Evolutionary conservation across 805 yeast species (phyloP), one percentile per base, ranked within the genome.

Genomic region (Kodamaea jinghongensis): DNA sequence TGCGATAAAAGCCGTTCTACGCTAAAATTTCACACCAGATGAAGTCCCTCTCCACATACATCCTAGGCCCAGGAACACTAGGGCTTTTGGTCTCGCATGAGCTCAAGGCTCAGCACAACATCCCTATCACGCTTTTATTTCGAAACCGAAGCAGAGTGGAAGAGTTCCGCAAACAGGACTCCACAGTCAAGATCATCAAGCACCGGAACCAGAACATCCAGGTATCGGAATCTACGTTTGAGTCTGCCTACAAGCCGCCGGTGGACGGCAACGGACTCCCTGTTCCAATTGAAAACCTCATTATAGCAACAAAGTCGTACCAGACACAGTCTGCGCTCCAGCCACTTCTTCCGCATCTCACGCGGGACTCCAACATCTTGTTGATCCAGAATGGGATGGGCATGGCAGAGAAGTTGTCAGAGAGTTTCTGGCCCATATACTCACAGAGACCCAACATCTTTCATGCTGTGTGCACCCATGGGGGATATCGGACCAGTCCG

Each of bases 371-470:
- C 1, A 79, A 78, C 41, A 58, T 89, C 2, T 47, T 90, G 32
- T 58, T 90, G 15, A 50, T 90, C n/a, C 98, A 87, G 41, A 87
- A 93, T 58, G 99, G 89, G 1, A 71, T 89, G 70, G 98, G 98
- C 7, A 70, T 78, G 30, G 56, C 73, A 5, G 85, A 75, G 9
- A 69, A 71, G 41, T 50, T 87, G 8, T 56, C 66, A n/a, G 55
- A 61, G 2, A 54, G 62, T 15, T 59, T 78, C 6, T 86, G 91
- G 89, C 78, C 78, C 3, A 51, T 60, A 2, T 31, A 32, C 1
- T 37, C 44, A 1, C 50, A 46, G 0, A 56, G 78, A 38, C 96
- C 96, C 0, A 68, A 65, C 11, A 43, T 88, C 4, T 78, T 71
- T 52, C 85, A 80, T 53, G 96, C 90, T 39, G 80, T 90, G 16